These are phyloP conservation scores for Pestalotiopsis sp. DNA, from an alignment of 2,329 filamentous ascomycete genomes.

Conservation along the genomic window DNA sequence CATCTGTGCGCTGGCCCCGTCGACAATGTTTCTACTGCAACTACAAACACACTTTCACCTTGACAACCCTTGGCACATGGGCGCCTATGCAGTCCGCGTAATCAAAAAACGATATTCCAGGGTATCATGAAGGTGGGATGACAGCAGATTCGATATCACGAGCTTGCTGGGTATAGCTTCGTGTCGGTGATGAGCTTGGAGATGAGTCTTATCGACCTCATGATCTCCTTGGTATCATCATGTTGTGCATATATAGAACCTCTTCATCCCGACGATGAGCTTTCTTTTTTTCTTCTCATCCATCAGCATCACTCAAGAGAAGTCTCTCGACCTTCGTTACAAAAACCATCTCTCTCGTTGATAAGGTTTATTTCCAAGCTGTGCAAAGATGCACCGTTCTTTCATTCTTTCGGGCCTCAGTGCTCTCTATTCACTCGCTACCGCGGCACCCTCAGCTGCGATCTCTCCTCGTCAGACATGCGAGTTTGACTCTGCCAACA, in stretches of 20 bases:
- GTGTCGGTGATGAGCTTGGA: background rate
- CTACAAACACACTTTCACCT: background rate
- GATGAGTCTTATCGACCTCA: background rate
- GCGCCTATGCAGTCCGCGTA: constrained; percentile 7
- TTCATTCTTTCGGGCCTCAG: constrained; percentile 9
- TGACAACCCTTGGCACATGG: background rate
- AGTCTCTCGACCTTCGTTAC: background rate
- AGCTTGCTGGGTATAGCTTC: background rate
- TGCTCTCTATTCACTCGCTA: background rate
- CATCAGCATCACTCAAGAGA: background rate
- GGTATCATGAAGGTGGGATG: constrained; percentile 8
- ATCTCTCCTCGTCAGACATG: constrained; percentile 4
- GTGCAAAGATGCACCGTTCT: constrained; percentile 5
- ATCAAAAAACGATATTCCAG: background rate
- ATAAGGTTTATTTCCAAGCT: background rate
- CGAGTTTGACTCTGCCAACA: constrained; percentile 11
- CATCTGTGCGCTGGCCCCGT: background rate
- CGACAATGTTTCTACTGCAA: background rate
- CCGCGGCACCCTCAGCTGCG: background rate
- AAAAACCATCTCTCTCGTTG: background rate
- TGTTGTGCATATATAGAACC: background rate
- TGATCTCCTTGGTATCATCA: background rate
- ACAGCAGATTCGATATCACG: constrained; percentile 3
- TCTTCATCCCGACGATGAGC: background rate
- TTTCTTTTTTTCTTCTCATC: background rate